Evolutionary conservation across 495 filamentous ascomycete genomes (phyloP).

Genomic region (Parachaetomium inaequale): DNA sequence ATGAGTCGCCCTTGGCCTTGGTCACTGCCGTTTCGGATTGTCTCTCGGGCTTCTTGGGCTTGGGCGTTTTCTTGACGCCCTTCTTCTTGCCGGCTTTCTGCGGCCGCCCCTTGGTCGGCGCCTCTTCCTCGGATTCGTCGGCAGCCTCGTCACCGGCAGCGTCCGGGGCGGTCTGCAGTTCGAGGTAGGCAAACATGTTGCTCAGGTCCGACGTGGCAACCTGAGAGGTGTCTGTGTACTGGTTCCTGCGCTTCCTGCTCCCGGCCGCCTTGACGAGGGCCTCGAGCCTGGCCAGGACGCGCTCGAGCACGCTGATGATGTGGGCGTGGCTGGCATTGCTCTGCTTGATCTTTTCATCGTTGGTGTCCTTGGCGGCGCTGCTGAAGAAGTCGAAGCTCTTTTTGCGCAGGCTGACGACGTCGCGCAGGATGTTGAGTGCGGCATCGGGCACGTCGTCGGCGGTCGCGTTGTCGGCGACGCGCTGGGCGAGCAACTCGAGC

Average conservation of each 20-base stretch:
- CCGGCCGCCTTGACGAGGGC: slow-evolving; percentile 3
- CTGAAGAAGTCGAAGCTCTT: slow-evolving; percentile 27
- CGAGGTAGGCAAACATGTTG: slow-evolving; percentile 31
- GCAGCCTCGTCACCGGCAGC: slow-evolving; percentile 7
- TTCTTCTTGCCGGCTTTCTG: slow-evolving; percentile 23
- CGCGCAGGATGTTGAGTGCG: slow-evolving; percentile 27
- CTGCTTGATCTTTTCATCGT: slow-evolving; percentile 19
- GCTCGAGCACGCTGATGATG: slow-evolving; percentile 29
- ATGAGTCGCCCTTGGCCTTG: not conserved
- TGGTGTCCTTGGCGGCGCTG: slow-evolving; percentile 14
- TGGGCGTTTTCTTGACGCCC: slow-evolving; percentile 21
- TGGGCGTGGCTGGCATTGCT: slow-evolving; percentile 27
- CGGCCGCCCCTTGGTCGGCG: not conserved
- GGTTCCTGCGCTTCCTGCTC: not conserved
- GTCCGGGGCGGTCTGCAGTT: slow-evolving; percentile 17
- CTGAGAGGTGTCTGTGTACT: not conserved
- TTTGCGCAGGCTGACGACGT: slow-evolving; percentile 31
- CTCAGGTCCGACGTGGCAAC: slow-evolving; percentile 22
- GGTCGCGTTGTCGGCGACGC: slow-evolving; percentile 20
- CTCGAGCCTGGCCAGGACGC: slow-evolving; percentile 26
- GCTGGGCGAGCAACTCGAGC: slow-evolving; percentile 24
- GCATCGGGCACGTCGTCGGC: slow-evolving; percentile 28
- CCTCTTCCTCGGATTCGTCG: slow-evolving; percentile 13
- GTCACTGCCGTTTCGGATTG: not conserved
- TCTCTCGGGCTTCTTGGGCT: slow-evolving; percentile 16